Base-by-base conservation (phyloP, 1,284 basidiomycete genomes). In the Sporisorium scitamineum region DNA sequence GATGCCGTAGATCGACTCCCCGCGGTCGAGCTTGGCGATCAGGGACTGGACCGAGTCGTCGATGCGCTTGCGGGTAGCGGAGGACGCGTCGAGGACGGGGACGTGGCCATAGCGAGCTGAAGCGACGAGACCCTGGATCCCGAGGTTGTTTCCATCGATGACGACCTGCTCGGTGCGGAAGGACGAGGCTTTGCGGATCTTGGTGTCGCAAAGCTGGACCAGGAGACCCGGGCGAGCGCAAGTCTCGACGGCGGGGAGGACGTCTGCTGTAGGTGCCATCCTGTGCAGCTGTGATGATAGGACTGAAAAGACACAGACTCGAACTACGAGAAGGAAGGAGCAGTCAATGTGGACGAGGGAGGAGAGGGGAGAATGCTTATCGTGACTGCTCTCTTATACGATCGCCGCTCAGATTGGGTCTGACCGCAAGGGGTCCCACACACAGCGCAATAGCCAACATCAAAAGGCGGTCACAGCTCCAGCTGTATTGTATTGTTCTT, bases 1-100 rank as follows among this genome's bases (percentile, higher is more conserved):
- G 70, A 77, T 77, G 45, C 74, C 74, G 56, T 77, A 81, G 53
- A 81, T 70, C 45, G 78, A 80, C 60, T 80, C 80, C 51, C 80
- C 80, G 29, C 76, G 73, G 32, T 75, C 64, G 31, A 81, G 72
- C 57, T 78, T 75, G 26, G 72, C 73, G 53, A 75, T 69, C 10
- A 81, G 57, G 2, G 68, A 76, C 26, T 61, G 42, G 32, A 81
- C 80, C 32, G 80, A 80, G 41, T 71, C 78, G 37, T 81, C 76
- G 52, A 81, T 76, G 45, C 80, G 76, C 55, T 73, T 74, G 54
- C 68, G 66, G 13, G 69, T 74, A 3, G 55, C 65, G 7, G 66
- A 61, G 16, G 78, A 76, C 0, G 54, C 10, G 65, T 80, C 78
- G 50, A 81, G 77, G 44, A 70, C 44, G 31, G 80, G 80, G 14